A percentile compares a stretch with the other conserved stretches of the same genome.
Conservation (phyloP, 75 land plant genomes). For the Gnetum montanum region DNA sequence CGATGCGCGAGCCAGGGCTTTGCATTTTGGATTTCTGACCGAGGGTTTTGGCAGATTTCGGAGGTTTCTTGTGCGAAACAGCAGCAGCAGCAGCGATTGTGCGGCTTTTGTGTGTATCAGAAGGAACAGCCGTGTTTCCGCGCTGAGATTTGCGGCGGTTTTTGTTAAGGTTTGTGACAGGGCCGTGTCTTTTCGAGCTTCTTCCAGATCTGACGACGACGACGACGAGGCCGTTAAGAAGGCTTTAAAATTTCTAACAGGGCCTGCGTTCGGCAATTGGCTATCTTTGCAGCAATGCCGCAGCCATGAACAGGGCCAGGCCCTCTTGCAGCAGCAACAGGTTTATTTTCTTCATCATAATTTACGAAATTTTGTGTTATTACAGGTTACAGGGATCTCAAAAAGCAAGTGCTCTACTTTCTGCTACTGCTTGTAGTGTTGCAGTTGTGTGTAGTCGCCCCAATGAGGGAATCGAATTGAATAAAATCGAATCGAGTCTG, state of each 20-base stretch:
- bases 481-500: no score
- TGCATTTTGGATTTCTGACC: slow-evolving; percentile 20
- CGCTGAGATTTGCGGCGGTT: slow-evolving; percentile 20
- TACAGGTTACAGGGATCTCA: no score
- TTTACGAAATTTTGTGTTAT: no score
- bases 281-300: no score
- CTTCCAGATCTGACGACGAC: slow-evolving; percentile 3
- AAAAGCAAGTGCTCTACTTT: no score
- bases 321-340: no score
- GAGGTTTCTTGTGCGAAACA: slow-evolving; percentile 17
- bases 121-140: slow-evolving; percentile 16
- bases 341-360: no score
- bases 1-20: slow-evolving; percentile 10
- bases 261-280: slow-evolving; percentile 23
- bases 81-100: not conserved
- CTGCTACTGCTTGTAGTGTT: no score
- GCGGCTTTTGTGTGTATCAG: slow-evolving; percentile 11
- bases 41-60: slow-evolving; percentile 18
- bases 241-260: slow-evolving; percentile 20
- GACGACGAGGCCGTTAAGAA: slow-evolving; percentile 16
- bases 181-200: slow-evolving; percentile 15
- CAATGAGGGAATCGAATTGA: no score
- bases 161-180: slow-evolving; percentile 14
- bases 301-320: no score
- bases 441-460: no score